Evolutionary conservation across 1,284 basidiomycete species (phyloP), one percentile per base, ranked within the genome.

Genomic region (Sporisorium graminicola): DNA sequence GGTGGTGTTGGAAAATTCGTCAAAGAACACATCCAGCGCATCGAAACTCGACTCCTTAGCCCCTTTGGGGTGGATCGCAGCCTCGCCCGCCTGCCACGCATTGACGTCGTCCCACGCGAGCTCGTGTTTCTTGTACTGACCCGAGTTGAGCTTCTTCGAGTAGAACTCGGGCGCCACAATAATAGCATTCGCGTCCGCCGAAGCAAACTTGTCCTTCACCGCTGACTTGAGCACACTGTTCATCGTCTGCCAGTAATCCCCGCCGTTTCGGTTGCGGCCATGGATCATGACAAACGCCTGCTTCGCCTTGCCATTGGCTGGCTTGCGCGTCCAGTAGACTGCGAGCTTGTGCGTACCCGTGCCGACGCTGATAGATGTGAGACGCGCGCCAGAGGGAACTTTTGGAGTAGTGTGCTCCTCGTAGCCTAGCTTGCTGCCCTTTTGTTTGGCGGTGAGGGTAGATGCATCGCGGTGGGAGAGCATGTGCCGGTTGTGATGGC

Each of bases 221-320:
- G 83, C 82, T 5, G 61, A 62, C 5, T 70, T 5, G 27, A 83
- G 69, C 12, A 75, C 69, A 13, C 70, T 42, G 55, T 78, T 58
- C 81, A 82, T 84, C 16, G 77, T 80, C 14, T 43, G 65, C 80
- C 80, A 81, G 64, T 82, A 81, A 18, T 55, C 55, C 47, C 63
- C 67, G 26, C 83, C 84, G 58, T 84, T 66, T 2, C 82, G 74
- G 20, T 77, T 56, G 20, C 77, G 65, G 12, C 82, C 84, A 60
- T 85, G 84, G 62, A 85, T 80, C 80, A 84, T 83, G 56, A 85
- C 61, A 37, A 76, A 83, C 10, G 82, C 83, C 35, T 81, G 77
- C 40, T 65, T 62, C 1, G 73, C 78, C n/a, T 56, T 47, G 1
- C 22, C 2, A 54, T 82, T 72, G 18, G 70, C 43, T 2, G 74